A percentile compares a stretch with the other conserved stretches of the same genome.
Evolutionary conservation across 2,329 filamentous ascomycete genomes (phyloP).

Genomic region (Pseudogymnoascus destructans): DNA sequence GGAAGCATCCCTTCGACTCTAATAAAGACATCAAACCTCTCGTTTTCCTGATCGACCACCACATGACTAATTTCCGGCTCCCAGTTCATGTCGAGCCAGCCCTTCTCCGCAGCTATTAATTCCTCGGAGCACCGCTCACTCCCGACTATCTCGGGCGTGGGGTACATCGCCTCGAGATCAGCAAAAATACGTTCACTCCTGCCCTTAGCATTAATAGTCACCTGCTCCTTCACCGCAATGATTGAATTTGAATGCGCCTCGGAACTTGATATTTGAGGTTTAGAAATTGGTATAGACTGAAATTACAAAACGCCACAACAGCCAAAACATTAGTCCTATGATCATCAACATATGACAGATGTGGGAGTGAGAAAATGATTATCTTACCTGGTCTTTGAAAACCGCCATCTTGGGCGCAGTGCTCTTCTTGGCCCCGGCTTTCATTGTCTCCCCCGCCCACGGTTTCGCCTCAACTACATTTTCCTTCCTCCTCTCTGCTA

Average conservation of each 20-base stretch:
- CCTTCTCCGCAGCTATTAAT: slow-evolving; percentile 63
- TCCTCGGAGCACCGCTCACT: slow-evolving; percentile 87
- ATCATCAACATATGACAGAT: slow-evolving; percentile 64
- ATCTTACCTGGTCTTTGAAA: slow-evolving; percentile 91
- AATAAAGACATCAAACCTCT: slow-evolving; percentile 6
- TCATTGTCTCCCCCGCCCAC: slow-evolving; percentile 84
- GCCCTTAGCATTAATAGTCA: slow-evolving; percentile 72
- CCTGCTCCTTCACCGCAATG: slow-evolving; percentile 60
- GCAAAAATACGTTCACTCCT: slow-evolving; percentile 80
- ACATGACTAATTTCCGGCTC: slow-evolving; percentile 23
- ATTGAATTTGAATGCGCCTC: slow-evolving; percentile 39
- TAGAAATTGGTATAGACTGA: slow-evolving; percentile 41
- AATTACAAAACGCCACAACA: slow-evolving; percentile 41
- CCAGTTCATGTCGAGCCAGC: slow-evolving; percentile 51
- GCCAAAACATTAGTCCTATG: slow-evolving; percentile 81
- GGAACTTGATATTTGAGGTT: slow-evolving; percentile 35
- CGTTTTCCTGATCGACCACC: not conserved
- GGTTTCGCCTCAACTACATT: slow-evolving; percentile 76
- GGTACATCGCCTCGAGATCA: slow-evolving; percentile 74
- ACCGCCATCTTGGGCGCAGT: slow-evolving; percentile 72
- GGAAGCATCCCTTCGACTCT: not conserved
- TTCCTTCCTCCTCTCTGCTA: slow-evolving; percentile 86
- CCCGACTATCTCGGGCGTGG: slow-evolving; percentile 54
- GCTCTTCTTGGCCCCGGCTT: slow-evolving; percentile 70
- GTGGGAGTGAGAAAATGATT: slow-evolving; percentile 22